Conservation (phyloP, 805 yeast genomes). For the Lipomyces japonicus region DNA sequence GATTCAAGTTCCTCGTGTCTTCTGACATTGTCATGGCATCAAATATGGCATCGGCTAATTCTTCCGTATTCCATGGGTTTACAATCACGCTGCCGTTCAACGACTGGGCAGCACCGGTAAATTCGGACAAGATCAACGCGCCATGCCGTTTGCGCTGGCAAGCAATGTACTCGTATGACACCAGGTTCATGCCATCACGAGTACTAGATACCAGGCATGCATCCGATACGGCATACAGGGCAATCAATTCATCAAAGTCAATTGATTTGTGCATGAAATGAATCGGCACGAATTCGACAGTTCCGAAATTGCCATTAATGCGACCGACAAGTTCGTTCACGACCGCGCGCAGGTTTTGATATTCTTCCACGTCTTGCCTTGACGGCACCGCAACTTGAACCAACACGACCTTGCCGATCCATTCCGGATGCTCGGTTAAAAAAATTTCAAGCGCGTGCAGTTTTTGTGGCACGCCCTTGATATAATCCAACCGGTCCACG, state of each 20-base stretch:
- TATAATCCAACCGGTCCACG: slow-evolving; percentile 92
- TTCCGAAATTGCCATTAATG: slow-evolving; percentile 93
- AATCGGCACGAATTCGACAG: slow-evolving; percentile 95
- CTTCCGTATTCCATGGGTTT: slow-evolving; percentile 98
- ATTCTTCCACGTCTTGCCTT: slow-evolving; percentile 97
- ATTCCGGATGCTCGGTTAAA: slow-evolving; percentile 88
- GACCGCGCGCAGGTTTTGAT: slow-evolving; percentile 85
- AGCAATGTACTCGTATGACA: slow-evolving; percentile 93
- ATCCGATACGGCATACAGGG: slow-evolving; percentile 80
- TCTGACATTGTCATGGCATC: slow-evolving; percentile 82
- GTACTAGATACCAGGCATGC: slow-evolving; percentile 92
- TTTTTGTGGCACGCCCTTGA: slow-evolving; percentile 97
- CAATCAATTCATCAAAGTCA: slow-evolving; percentile 84
- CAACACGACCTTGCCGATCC: slow-evolving; percentile 94
- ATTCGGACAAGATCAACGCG: slow-evolving; percentile 81
- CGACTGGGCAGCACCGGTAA: slow-evolving; percentile 99
- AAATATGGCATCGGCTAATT: slow-evolving; percentile 75
- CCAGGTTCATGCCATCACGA: slow-evolving; percentile 98
- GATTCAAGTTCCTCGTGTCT: slow-evolving; percentile 75
- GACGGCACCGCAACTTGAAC: slow-evolving; percentile 98
- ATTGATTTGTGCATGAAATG: slow-evolving; percentile 93
- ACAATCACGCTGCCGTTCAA: slow-evolving; percentile 90
- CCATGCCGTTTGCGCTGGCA: slow-evolving; percentile 88
- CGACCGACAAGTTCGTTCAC: slow-evolving; percentile 96
- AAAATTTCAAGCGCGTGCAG: slow-evolving; percentile 94